Evolutionary conservation across 352 stramenopile genomes (phyloP).

Genomic region (Pythium coloratum): DNA sequence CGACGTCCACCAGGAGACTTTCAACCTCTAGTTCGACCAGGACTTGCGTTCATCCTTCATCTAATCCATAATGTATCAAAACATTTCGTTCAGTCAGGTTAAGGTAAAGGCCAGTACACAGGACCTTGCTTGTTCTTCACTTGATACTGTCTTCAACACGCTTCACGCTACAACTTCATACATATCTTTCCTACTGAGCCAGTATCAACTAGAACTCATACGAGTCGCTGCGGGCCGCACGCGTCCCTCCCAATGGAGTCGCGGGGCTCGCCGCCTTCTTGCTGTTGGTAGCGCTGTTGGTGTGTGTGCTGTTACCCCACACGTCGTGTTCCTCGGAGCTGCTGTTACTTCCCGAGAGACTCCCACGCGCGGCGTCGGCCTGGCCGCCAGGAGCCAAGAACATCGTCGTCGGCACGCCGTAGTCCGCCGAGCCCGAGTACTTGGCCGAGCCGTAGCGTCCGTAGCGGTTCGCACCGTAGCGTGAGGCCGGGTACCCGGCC

Average conservation of each 20-base stretch:
- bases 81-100: too few species aligned
- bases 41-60: too few species aligned
- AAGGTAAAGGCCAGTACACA: too few species aligned
- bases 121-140: too few species aligned
- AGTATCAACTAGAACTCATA: neutral
- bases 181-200: too few species aligned
- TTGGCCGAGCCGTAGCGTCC: neutral
- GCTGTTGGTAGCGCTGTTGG: neutral
- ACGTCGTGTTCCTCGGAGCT: neutral
- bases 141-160: conserved; percentile 14
- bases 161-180: too few species aligned
- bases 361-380: neutral
- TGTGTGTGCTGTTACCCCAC: neutral
- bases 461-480: neutral
- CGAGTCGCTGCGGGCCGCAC: neutral
- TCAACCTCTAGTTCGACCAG: neutral
- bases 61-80: too few species aligned
- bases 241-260: neutral
- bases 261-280: neutral
- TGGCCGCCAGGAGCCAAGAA: neutral
- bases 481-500: neutral
- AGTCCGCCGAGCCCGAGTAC: neutral
- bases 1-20: conserved; percentile 21
- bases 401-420: neutral
- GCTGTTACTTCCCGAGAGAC: neutral